Base-by-base conservation (phyloP, 305 asterid species). In the Euphrasia arctica region DNA sequence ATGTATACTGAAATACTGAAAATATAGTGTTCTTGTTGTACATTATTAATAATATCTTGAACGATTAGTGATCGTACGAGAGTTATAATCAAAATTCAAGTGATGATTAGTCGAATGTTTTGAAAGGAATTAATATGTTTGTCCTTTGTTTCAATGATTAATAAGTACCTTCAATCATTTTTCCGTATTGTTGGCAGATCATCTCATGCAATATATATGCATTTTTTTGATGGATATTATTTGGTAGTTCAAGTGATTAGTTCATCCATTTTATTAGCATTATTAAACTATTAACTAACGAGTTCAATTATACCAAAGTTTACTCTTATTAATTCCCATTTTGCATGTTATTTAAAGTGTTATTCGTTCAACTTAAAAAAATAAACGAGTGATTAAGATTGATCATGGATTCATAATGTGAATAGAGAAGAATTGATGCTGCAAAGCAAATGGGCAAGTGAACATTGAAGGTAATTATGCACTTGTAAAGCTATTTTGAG, bases 401-500 rank as follows among this genome's bases (percentile, higher is more conserved):
- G n/a, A n/a, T n/a, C n/a, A n/a, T n/a, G n/a, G n/a, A 7, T 32
- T 32, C 39, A 7, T 32, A 32, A 57, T 55, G 49, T 66, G 63
- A 67, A 67, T 70, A 4, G 65, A 12, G 13, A 11, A 42, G 28
- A 62, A 47, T 69, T 68, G 18, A 72, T 69, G 78, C 73, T 77
- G 76, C 81, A 71, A 7, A 82, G 83, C 92, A 82, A 72, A 77
- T 79, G 75, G 90, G 88, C 42, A 91, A 84, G 84, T 8, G 49
- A 72, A 78, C 9, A n/a, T n/a, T 27, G 67, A 59, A 62, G 72
- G 63, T 25, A 69, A 70, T 62, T 36, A 14, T 93, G 75, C 90
- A 82, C 78, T 83, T 83, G 94, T 72, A 86, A 88, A 88, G 31
- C 88, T 66, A 69, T 76, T 79, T 83, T 62, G 15, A 80, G 94